A percentile compares a stretch with the other conserved stretches of the same genome.
Evolutionary conservation across 768 basidiomycete species (phyloP).

Genomic region (Rickenella mellea): DNA sequence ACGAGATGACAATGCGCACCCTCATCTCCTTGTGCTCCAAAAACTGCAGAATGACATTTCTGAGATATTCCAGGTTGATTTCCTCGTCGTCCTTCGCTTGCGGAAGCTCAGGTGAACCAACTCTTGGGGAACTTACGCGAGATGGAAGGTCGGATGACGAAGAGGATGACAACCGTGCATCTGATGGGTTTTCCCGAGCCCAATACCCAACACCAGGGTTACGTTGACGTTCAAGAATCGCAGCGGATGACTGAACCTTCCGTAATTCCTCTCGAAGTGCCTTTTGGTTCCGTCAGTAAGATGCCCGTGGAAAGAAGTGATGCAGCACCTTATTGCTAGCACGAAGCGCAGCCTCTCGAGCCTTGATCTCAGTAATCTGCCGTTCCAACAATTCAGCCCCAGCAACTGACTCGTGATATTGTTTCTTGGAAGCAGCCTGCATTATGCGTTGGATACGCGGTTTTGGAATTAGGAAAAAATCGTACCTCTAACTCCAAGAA

Average conservation of each 20-base stretch:
- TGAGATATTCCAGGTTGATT: conserved; percentile 88
- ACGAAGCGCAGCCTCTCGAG: conserved; percentile 60
- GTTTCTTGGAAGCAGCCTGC: conserved; percentile 35
- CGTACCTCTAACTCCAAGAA: conserved; percentile 56
- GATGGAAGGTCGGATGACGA: conserved; percentile 3
- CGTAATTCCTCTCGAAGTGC: conserved; percentile 88
- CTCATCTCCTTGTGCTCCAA: conserved; percentile 98
- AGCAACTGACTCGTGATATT: conserved; percentile 36
- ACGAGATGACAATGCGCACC: conserved; percentile 36
- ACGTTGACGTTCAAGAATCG: conserved; percentile 80
- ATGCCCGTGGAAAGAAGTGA: no score
- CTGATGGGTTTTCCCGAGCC: conserved; percentile 27
- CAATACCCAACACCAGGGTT: conserved; percentile 95
- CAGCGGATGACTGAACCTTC: conserved; percentile 90
- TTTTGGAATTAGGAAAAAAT: conserved; percentile 4
- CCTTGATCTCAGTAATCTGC: conserved; percentile 64
- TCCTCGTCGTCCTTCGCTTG: conserved; percentile 66
- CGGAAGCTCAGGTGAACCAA: conserved; percentile 21
- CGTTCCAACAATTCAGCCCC: conserved; percentile 49
- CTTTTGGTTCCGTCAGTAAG: conserved; percentile 30
- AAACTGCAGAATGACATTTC: conserved; percentile 96
- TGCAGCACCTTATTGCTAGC: conserved; percentile 64
- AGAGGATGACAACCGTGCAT: conserved; percentile 20
- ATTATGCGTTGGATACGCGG: neutral
- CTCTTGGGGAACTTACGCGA: conserved; percentile 17